phyloP scores from a whole-genome alignment of 2,329 filamentous ascomycete genomes.

The Cladorrhinum sp. region DNA sequence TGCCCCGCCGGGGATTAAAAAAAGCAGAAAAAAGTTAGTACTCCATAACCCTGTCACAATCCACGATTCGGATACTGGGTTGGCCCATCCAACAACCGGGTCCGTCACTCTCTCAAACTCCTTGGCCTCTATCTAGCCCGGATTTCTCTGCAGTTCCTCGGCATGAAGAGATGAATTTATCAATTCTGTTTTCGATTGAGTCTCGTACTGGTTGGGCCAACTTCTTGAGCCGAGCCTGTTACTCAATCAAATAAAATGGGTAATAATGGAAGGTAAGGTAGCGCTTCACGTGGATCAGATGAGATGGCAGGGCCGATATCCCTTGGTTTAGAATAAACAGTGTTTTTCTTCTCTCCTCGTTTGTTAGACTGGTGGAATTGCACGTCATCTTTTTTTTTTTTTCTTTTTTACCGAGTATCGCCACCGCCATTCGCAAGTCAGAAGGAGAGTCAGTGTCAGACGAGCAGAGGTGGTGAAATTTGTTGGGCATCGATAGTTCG shows the following conservation, averaged over 20 bases:
- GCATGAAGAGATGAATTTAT: background rate
- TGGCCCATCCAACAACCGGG: conserved; percentile 12
- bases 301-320: background rate
- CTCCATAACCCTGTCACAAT: conserved; percentile 13
- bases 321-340: background rate
- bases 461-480: background rate
- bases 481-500: background rate
- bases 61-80: conserved; percentile 13
- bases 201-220: background rate
- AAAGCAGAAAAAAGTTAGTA: background rate
- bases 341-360: background rate
- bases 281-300: background rate
- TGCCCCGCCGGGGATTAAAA: conserved; percentile 12
- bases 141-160: background rate
- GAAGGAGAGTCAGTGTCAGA: background rate
- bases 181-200: background rate
- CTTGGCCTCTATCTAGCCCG: background rate
- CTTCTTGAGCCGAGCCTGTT: background rate
- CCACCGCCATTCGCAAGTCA: background rate
- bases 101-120: background rate
- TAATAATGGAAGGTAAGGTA: background rate
- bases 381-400: background rate
- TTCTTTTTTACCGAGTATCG: background rate
- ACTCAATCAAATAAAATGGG: background rate
- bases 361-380: background rate